phyloP scores from a whole-genome alignment of 257 asterid species.

The Penstemon davidsonii region DNA sequence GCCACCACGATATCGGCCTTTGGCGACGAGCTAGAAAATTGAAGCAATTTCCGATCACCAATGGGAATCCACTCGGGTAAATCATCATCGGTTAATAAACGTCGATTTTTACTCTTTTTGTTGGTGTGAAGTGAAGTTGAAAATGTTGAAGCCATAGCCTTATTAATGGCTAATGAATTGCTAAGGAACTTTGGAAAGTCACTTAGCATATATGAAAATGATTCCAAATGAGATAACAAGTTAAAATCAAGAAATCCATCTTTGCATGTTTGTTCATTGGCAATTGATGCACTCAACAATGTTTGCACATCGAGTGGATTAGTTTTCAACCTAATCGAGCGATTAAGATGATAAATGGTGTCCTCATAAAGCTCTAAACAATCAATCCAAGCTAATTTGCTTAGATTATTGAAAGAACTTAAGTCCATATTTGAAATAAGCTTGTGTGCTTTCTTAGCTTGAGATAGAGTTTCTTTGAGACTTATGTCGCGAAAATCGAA shows the following conservation, averaged over 20 bases:
- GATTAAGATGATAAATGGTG: slow-evolving; percentile 40
- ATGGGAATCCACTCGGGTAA: slow-evolving; percentile 52
- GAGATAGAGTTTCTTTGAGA: slow-evolving; percentile 43
- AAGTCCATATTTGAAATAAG: slow-evolving; percentile 40
- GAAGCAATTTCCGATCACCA: slow-evolving; percentile 45
- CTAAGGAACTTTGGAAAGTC: slow-evolving; percentile 42
- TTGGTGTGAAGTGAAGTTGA: background rate
- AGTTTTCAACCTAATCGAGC: background rate
- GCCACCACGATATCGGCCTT: slow-evolving; percentile 56
- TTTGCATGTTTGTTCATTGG: slow-evolving; percentile 57
- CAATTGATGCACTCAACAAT: slow-evolving; percentile 70
- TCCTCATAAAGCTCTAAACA: slow-evolving; percentile 56
- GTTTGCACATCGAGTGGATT: slow-evolving; percentile 47
- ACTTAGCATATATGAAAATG: slow-evolving; percentile 19
- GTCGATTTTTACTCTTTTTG: slow-evolving; percentile 22
- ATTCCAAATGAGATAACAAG: slow-evolving; percentile 30
- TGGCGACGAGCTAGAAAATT: slow-evolving; percentile 17
- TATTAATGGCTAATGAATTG: slow-evolving; percentile 66
- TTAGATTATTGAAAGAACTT: slow-evolving; percentile 40
- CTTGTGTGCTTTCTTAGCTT: slow-evolving; percentile 38
- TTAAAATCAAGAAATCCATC: slow-evolving; percentile 59
- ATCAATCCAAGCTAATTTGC: slow-evolving; percentile 49
- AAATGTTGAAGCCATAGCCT: slow-evolving; percentile 26
- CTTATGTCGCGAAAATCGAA: slow-evolving; percentile 32
- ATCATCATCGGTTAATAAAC: slow-evolving; percentile 21